phyloP scores from a whole-genome alignment of 2,329 filamentous ascomycete species.

The Conoideocrella luteorostrata region DNA sequence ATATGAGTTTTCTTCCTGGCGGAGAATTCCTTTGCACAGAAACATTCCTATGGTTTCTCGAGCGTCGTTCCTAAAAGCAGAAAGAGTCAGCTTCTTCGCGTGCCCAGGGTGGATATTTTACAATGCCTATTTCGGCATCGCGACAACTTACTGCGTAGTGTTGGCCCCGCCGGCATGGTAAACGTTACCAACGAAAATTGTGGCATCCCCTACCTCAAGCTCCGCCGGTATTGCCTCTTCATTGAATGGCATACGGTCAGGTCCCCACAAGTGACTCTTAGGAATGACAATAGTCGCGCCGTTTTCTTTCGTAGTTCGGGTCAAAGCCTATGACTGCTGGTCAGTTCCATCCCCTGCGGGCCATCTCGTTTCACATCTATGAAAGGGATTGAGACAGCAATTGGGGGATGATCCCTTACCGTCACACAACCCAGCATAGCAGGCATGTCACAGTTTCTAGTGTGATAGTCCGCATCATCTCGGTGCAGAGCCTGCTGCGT shows the following conservation, averaged over 20 bases:
- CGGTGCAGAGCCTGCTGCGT: conserved; percentile 32
- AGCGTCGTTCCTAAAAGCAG: conserved; percentile 17
- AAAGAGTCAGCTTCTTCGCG: not conserved
- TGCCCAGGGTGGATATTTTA: no score
- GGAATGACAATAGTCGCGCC: conserved; percentile 36
- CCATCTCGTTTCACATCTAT: not conserved
- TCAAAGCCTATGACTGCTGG: conserved; percentile 21
- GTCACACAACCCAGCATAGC: conserved; percentile 30
- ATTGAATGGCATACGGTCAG: conserved; percentile 27
- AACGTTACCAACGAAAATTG: conserved; percentile 31
- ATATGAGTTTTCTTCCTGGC: conserved; percentile 29
- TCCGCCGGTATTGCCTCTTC: conserved; percentile 33
- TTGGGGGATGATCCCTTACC: conserved; percentile 6
- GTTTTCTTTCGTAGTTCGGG: conserved; percentile 33
- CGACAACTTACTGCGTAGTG: conserved; percentile 19
- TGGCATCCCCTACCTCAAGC: conserved; percentile 32
- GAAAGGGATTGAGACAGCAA: not conserved
- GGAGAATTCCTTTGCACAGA: conserved; percentile 25
- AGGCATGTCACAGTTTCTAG: conserved; percentile 26
- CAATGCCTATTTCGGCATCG: no score
- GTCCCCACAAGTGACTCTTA: conserved; percentile 33
- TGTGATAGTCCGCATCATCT: conserved; percentile 25
- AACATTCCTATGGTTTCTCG: conserved; percentile 27
- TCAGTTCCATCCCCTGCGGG: not conserved
- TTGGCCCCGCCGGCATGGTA: conserved; percentile 36